Base-by-base conservation (phyloP, 805 yeast genomes). In the Lipomyces sp. region DNA sequence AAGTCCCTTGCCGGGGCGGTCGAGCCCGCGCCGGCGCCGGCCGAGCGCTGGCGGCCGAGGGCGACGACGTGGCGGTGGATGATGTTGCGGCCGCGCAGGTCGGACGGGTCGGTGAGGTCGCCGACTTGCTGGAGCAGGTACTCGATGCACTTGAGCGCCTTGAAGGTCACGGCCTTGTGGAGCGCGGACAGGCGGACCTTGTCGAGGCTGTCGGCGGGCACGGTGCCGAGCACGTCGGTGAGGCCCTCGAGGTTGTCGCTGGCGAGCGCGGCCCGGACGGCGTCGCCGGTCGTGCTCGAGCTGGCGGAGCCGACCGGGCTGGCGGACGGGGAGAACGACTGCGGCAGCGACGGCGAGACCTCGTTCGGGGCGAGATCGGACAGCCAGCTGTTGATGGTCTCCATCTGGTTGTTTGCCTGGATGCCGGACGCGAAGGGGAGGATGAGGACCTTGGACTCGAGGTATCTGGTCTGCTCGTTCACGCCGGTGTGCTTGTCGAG, bases 401-500 rank as follows among this genome's bases (percentile, higher is more conserved):
- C 72, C 61, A 89, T 71, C 36, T 78, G 74, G 21, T 71, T 71
- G 14, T 78, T 69, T 19, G 86, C 73, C 14, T 81, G 86, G 2
- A 71, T 51, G 49, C 84, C 93, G 61, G 84, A 80, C 10, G 95
- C 86, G 68, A 90, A 89, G 1, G 86, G 82, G 43, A 86, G 72
- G 3, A 90, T 86, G 53, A 78, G 73, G 29, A 89, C 80, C 61
- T 91, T 79, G 1, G 91, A 77, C 26, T 75, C 67, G 49, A 88
- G 70, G 58, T 80, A 83, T n/a, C 74, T 66, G 23, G 71, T 70
- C 61, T 82, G 84, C 43, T 77, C 76, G 46, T 68, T 66, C 0
- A 85, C 78, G 5, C 85, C 84, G 24, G 78, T 72, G 66, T 88
- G 88, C 71, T 91, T 91, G 68, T 91, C 97, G 61, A 90, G 74